Evolutionary conservation across 2,329 filamentous ascomycete species (phyloP).

Genomic region (Fusarium pseudocircinatum): DNA sequence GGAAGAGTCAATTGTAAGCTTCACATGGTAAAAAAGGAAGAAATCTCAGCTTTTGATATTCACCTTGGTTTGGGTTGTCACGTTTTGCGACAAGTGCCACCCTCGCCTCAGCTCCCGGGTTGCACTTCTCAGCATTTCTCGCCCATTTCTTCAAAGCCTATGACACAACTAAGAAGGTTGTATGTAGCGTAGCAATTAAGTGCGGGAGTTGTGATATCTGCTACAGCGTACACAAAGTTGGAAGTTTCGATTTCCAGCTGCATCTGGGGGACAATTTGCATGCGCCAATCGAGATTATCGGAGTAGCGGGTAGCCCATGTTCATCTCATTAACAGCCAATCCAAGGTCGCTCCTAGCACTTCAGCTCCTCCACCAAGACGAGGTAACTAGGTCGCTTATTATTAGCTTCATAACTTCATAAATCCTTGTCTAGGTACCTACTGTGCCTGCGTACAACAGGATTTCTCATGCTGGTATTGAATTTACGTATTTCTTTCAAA

Average conservation of each 20-base stretch:
- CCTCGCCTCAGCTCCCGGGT: constrained; percentile 46
- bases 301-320: constrained; percentile 11
- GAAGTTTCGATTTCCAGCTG: background rate
- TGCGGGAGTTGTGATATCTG: background rate
- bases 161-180: background rate
- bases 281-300: constrained; percentile 41
- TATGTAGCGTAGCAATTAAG: background rate
- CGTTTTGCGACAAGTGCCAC: constrained; percentile 41
- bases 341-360: background rate
- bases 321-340: constrained; percentile 11
- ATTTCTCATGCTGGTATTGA: background rate
- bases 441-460: background rate
- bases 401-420: background rate
- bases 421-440: background rate
- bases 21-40: background rate
- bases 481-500: background rate
- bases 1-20: constrained; percentile 19
- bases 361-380: background rate
- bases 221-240: background rate
- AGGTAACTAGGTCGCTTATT: background rate
- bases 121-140: constrained; percentile 50
- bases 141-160: constrained; percentile 44
- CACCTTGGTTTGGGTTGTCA: constrained; percentile 38
- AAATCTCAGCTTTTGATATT: constrained; percentile 2
- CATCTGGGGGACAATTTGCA: constrained; percentile 25